Base-by-base conservation (phyloP, 2,329 filamentous ascomycete genomes). In the Xylariaceae sp. region DNA sequence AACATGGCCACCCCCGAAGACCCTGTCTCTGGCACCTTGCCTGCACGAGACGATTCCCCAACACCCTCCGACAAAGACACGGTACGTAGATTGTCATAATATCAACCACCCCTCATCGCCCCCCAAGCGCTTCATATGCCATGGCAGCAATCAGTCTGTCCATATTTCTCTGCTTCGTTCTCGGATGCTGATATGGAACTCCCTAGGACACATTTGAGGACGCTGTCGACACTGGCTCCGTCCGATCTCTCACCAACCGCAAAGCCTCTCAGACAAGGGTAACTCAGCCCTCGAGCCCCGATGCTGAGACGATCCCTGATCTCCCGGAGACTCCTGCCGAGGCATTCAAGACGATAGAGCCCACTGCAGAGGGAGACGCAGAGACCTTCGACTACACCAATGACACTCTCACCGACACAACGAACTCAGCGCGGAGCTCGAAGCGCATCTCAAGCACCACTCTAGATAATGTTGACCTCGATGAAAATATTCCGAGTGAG, bases 171-270 rank as follows among this genome's bases (percentile, higher is more conserved):
- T 27, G 22, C 22, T 7, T 4, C 22, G 4, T 27, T 27, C 22
- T 27, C 22, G 22, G 4, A 27, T 27, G 22, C 22, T 27, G 22
- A 27, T 27, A 27, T 27, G 22, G 22, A 27, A 7, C 22, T 41
- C n/a, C 52, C 45, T 58, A 89, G 85, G 86, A 91, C 62, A 81
- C 80, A 14, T 95, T 95, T 63, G 89, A 95, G 71, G 90, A 96
- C 75, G 90, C 89, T 48, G 73, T 82, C 59, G 86, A 89, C 68
- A 80, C 76, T 52, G 70, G 74, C 41, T 84, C 82, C 32, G 74
- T 81, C 45, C 81, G 86, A 53, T 89, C 86, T 22, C 70, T 90
- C 54, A 83, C 79, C 35, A 75, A 74, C 58, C 71, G 76, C 63
- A 73, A 67, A 44, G 52, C 64, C 17, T 69, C 71, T 15, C 56